Base-by-base conservation (phyloP, 352 stramenopile species). In the Phytophthora uliginosa region DNA sequence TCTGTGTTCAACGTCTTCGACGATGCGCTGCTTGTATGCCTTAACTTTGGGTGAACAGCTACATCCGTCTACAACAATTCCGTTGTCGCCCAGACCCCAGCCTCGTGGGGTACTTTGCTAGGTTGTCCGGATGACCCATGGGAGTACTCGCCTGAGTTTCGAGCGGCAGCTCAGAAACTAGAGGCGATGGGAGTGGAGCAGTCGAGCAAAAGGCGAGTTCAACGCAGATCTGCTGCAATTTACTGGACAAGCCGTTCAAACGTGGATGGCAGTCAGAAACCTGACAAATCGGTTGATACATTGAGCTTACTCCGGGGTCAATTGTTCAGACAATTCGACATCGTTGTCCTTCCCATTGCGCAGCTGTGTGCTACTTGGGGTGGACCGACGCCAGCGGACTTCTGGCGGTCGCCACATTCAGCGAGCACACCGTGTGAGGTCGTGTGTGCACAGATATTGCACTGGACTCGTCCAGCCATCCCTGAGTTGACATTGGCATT, bases 1-100 rank as follows among this genome's bases (percentile, higher is more conserved):
- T 47, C 7, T 18, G 18, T 52, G 52, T 3, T 62, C 26, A 17
- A 69, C 62, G 17, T 62, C 62, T 15, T 66, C 48, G 0, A 58
- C 48, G 3, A 26, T 40, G 4, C 33, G 48, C n/a, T 52, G n/a
- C 7, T 40, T 59, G 31, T 66, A 66, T 18, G 24, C 10, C 7
- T 67, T 59, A 7, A 67, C 50, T 10, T 33, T 59, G 6, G 34
- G 60, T 28, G 26, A 28, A 4, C 26, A 28, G 26, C 26, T 28
- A 4, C 26, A 28, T 28, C 26, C 26, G 26, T 28, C 26, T 28
- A 28, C 54, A 48, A 22, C 18, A n/a, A n/a, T 47, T 1, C 15
- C 38, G 38, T 4, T 47, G 38, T 38, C 7, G 13, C 33, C 12
- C 38, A 47, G 38, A 47, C 38, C 18, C 7, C 17, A 47, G 38